Evolutionary conservation across 345 rosid species (phyloP).

Genomic region (Ailanthus altissimus): DNA sequence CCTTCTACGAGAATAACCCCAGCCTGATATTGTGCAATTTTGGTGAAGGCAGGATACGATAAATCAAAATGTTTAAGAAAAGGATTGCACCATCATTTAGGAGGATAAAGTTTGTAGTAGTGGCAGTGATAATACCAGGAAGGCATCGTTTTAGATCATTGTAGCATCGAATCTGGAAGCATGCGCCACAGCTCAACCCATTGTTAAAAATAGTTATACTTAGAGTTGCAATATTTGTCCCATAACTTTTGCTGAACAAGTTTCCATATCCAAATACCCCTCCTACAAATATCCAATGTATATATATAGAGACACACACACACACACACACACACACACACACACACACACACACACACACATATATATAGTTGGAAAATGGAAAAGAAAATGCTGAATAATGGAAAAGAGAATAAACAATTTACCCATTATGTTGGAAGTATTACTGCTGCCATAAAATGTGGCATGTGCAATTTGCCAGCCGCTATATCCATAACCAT

Average conservation of each 20-base stretch:
- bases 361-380: background rate
- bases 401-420: no score
- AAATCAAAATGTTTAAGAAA: no score
- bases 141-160: background rate
- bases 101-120: background rate
- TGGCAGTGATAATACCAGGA: background rate
- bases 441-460: background rate
- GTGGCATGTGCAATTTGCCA: background rate
- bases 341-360: no score
- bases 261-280: background rate
- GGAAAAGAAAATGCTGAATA: no score
- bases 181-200: background rate
- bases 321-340: no score
- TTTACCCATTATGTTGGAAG: background rate
- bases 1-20: no score
- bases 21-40: no score
- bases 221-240: background rate
- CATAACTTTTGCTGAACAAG: background rate
- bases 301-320: no score
- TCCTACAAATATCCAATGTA: background rate
- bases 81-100: no score
- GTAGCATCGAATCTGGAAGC: background rate
- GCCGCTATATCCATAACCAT: background rate
- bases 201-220: background rate
- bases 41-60: no score